Conservation (phyloP, 2,329 filamentous ascomycete species). For the Lachnellula occidentalis region DNA sequence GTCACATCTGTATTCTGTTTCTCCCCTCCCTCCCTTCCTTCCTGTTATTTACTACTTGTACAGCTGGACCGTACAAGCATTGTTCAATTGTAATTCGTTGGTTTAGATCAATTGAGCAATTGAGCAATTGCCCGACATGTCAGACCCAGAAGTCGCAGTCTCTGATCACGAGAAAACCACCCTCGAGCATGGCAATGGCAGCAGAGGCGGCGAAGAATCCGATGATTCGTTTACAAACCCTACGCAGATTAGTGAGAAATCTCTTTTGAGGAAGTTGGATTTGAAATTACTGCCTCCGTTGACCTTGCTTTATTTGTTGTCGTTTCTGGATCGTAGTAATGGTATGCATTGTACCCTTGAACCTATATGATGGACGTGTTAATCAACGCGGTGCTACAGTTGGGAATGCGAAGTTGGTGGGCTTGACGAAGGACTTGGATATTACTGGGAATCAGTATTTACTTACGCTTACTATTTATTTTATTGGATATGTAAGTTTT, state of each 20-base stretch:
- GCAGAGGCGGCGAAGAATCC: constrained; percentile 5
- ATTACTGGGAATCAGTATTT: constrained; percentile 60
- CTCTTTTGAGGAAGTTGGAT: constrained; percentile 53
- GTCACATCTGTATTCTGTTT: background rate
- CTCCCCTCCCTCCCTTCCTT: background rate
- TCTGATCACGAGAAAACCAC: constrained; percentile 8
- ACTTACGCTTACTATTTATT: constrained; percentile 61
- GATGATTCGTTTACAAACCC: constrained; percentile 19
- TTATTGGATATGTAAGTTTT: constrained; percentile 46
- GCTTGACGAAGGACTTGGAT: constrained; percentile 44
- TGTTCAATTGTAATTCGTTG: no score
- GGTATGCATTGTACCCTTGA: constrained; percentile 34
- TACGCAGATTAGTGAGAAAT: constrained; percentile 45
- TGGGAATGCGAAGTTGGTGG: constrained; percentile 53
- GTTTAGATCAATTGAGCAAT: no score
- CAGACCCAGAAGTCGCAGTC: no score
- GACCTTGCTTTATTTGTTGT: constrained; percentile 49
- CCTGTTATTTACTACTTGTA: background rate
- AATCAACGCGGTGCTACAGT: constrained; percentile 36
- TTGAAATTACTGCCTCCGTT: constrained; percentile 47
- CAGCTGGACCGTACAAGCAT: background rate
- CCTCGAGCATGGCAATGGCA: background rate
- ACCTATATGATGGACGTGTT: background rate
- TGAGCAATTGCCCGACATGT: no score
- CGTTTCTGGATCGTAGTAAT: constrained; percentile 54